Conservation (phyloP, 345 rosid genomes). For the Cardiospermum halicacabum region DNA sequence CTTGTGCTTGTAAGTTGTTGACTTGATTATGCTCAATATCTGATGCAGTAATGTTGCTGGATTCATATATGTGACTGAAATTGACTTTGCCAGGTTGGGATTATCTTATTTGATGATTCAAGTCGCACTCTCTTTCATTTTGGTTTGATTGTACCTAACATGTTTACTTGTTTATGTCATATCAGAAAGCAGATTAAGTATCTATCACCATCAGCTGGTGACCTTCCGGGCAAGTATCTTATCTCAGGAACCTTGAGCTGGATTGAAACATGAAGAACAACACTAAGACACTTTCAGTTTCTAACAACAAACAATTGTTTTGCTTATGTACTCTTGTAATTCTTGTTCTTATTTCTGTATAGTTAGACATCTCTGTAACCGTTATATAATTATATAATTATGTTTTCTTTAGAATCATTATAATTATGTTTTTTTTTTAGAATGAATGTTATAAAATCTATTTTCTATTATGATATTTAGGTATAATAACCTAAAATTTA, state of each 20-base stretch:
- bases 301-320: not conserved
- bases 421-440: too few relatives aligned
- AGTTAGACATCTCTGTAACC: too few relatives aligned
- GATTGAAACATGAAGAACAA: slow-evolving; percentile 56
- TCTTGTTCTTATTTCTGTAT: not conserved
- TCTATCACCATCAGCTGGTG: slow-evolving; percentile 64
- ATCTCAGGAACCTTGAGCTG: slow-evolving; percentile 72
- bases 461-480: too few relatives aligned
- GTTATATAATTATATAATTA: too few relatives aligned
- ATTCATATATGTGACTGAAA: slow-evolving; percentile 66
- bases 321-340: too few relatives aligned
- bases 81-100: slow-evolving; percentile 55
- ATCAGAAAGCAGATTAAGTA: slow-evolving; percentile 64
- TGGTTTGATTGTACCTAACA: not conserved
- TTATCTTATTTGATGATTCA: not conserved
- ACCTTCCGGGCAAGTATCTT: slow-evolving; percentile 62
- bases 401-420: too few relatives aligned
- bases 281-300: not conserved
- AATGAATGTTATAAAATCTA: too few relatives aligned
- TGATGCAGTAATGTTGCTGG: slow-evolving; percentile 75
- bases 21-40: not conserved
- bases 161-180: not conserved
- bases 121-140: not conserved
- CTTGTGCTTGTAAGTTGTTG: not conserved
- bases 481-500: too few relatives aligned